Evolutionary conservation across 768 basidiomycete species (phyloP), one percentile per base, ranked within the genome.

Genomic region (Fomitopsis serialis): DNA sequence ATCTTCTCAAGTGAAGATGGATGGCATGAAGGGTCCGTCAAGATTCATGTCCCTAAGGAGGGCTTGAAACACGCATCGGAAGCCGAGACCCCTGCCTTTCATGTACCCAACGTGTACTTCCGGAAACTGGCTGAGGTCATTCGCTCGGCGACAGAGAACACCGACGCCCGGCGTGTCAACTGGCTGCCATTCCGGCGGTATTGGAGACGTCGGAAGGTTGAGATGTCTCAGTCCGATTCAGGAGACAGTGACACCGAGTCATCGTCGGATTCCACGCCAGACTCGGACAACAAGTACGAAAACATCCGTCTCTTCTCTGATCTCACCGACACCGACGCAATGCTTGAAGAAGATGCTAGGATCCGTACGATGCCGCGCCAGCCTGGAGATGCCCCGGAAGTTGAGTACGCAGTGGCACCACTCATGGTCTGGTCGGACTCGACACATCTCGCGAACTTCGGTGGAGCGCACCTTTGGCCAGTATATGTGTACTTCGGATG

Each of bases 401-500:
- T 60, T 7, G 49, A 32, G 29, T 32, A 32, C 11, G 56, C 35
- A 0, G 24, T 59, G 23, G 54, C 52, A 1, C 45, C 60, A 3
- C 12, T 62, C 1, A 62, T 63, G 57, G 53, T 63, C 4, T 64
- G 58, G 58, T 69, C 66, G 0, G 68, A 69, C 32, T 52, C 58
- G 0, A 69, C 67, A 0, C 61, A 62, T 21, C 60, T 67, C 1
- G 58, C 66, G 0, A 44, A 52, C 2, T 70, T 68, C 47, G 66
- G 68, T 0, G 53, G 51, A 0, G 61, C 66, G 1, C 36, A 57
- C 0, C 48, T 62, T 1, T 78, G 74, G 78, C 76, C 74, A 2
- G 29, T 74, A 0, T 79, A 78, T 50, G 36, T 69, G 0, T 71
- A 54, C 42, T 64, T 75, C 27, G 74, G 73, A 0, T 73, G 72